Percentiles rank a stretch among this genome's conserved stretches.
Conservation (phyloP, 345 rosid genomes). For the Punica granatum region DNA sequence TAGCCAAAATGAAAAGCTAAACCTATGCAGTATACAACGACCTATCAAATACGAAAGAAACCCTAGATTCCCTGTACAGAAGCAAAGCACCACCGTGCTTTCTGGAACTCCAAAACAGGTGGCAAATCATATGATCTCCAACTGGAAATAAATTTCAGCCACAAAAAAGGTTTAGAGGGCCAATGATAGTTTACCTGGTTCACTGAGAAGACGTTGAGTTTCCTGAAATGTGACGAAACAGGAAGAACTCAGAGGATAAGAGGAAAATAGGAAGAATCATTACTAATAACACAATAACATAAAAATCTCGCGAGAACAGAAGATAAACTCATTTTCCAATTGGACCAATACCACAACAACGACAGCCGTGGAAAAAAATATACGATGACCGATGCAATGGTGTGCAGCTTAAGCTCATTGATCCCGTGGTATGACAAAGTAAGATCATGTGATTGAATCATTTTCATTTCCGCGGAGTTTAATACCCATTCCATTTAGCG, state of each 20-base stretch:
- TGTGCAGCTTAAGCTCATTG: background rate
- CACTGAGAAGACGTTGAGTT: constrained; percentile 98
- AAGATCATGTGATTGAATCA: background rate
- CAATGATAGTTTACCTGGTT: constrained; percentile 57
- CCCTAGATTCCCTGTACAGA: background rate
- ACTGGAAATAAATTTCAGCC: background rate
- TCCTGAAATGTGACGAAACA: constrained; percentile 38
- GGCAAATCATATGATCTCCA: background rate
- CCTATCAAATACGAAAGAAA: background rate
- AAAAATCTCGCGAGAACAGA: background rate
- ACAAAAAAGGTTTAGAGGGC: background rate
- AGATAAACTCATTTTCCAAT: background rate
- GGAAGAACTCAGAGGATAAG: background rate
- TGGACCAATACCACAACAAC: no score
- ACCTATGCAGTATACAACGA: background rate
- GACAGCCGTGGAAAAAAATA: background rate
- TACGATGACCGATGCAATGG: background rate
- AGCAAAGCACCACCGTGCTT: background rate
- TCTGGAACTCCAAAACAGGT: background rate
- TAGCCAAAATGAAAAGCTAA: background rate
- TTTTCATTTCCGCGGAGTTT: background rate
- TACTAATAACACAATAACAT: background rate
- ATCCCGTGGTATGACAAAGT: background rate
- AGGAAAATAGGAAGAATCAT: background rate
- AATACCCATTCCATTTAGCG: background rate